Conservation (phyloP, 257 asterid genomes). For the Thymus quinquecostatus region DNA sequence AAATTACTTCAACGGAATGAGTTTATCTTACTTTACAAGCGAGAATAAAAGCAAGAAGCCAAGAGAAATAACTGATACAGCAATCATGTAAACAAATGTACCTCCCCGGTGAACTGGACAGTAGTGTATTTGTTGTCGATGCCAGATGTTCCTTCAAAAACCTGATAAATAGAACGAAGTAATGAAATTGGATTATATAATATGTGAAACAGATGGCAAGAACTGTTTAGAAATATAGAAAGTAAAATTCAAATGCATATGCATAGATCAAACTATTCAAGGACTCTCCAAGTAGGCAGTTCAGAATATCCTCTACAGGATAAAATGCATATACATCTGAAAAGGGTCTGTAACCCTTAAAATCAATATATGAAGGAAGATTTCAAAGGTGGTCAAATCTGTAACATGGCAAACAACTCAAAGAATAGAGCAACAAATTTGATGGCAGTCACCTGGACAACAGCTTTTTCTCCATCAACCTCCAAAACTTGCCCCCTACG, state of each 20-base stretch:
- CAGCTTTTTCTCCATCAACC: conserved; percentile 98
- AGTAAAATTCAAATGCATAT: conserved; percentile 14
- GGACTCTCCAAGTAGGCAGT: too few species aligned
- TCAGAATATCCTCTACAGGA: too few species aligned
- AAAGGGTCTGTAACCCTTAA: too few species aligned
- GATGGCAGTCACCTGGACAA: conserved; percentile 76
- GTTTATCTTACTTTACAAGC: too few species aligned
- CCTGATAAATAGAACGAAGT: conserved; percentile 48
- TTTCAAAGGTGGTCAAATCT: too few species aligned
- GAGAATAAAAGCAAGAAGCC: conserved; percentile 8
- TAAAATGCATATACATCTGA: too few species aligned
- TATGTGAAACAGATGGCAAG: conserved; percentile 17
- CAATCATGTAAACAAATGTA: conserved; percentile 68
- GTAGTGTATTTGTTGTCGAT: conserved; percentile 94
- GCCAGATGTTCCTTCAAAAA: conserved; percentile 98
- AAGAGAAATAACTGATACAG: conserved; percentile 72
- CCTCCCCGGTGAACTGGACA: conserved; percentile 99
- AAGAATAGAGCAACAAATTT: neutral
- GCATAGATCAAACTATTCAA: conserved; percentile 17
- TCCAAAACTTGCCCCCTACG: conserved; percentile 98
- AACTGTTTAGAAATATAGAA: conserved; percentile 11
- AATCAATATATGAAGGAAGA: too few species aligned
- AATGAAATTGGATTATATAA: conserved; percentile 12
- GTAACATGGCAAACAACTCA: neutral
- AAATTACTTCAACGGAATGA: too few species aligned